Percentiles rank a stretch among this genome's conserved stretches.
Evolutionary conservation across 192 early-diverging fungal species (phyloP).

Genomic region (Entophlyctis luteolus): DNA sequence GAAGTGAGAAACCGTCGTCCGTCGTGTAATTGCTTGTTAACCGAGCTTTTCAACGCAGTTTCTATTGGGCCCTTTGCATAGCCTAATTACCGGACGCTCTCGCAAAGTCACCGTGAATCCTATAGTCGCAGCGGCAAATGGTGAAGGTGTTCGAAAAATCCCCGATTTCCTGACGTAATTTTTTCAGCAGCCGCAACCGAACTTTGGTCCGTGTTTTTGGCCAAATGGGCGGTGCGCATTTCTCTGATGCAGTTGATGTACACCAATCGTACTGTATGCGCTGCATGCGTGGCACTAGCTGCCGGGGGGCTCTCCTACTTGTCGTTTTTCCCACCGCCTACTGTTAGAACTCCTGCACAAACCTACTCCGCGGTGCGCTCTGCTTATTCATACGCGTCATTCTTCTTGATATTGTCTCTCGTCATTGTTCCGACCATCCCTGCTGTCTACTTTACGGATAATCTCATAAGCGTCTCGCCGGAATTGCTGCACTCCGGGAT

Average conservation of each 20-base stretch:
- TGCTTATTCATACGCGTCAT: neutral
- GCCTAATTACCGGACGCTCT: neutral
- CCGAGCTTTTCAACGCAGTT: neutral
- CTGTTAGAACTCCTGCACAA: neutral
- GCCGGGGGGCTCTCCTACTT: neutral
- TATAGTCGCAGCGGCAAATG: neutral
- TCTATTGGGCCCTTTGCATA: neutral
- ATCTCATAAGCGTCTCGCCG: conserved; percentile 3
- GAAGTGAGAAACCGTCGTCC: neutral
- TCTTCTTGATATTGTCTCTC: neutral
- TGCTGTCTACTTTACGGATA: conserved; percentile 6
- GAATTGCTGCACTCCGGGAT: conserved; percentile 1
- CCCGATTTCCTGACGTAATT: neutral
- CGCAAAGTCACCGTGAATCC: neutral
- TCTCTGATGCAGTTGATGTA: neutral
- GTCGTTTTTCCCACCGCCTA: neutral
- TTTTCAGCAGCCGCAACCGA: neutral
- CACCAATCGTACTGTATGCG: neutral
- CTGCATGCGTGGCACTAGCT: neutral
- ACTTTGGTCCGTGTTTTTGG: conserved; percentile 2
- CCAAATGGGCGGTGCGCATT: conserved; percentile 11
- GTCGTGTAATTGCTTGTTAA: neutral
- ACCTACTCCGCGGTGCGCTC: neutral
- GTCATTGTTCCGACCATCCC: neutral
- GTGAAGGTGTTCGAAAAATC: neutral